Base-by-base conservation (phyloP, 192 early-diverging fungal species). In the Diversispora eburnea region DNA sequence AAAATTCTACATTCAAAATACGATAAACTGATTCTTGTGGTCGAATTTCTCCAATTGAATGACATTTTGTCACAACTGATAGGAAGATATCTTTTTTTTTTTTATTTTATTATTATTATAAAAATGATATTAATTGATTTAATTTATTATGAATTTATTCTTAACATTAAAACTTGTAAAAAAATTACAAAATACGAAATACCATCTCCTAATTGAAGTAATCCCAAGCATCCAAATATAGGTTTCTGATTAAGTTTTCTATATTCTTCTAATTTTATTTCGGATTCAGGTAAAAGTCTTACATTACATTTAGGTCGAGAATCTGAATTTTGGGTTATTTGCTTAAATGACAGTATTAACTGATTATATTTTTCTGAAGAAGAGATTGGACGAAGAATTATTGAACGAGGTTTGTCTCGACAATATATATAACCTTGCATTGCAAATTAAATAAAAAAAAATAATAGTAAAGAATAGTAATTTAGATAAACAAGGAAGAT, bases 1-100 rank as follows among this genome's bases (percentile, higher is more conserved):
- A 87, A 77, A 94, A 93, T 63, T 80, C 83, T 8, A 93, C 92
- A 47, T 86, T 84, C 10, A 82, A 75, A 42, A 98, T 88, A 19
- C 88, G 87, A 76, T 90, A 93, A 4, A 91, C 84, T 3, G 87
- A 80, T 62, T 89, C 83, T 7, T 87, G 85, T 15, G 81, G 80
- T 4, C 84, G 79, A 70, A 91, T 73, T 55, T 87, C 78, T 45
- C 90, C 90, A 47, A 91, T 74, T 22, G 79, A 84, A 47, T 82
- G 69, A 74, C 90, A 91, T 52, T 86, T 86, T 33, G 89, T 90
- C 22, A 91, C 82, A 19, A 91, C 80, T 2, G 86, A 87, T 66
- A 91, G 71, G 73, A 90, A 92, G 15, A 85, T 88, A 70, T 93
- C 92, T 85, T 73, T n/a, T 20, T n/a, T 46, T 19, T 15, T 7